phyloP scores from a whole-genome alignment of 306 rosid species.

The Bauhinia variegata region DNA sequence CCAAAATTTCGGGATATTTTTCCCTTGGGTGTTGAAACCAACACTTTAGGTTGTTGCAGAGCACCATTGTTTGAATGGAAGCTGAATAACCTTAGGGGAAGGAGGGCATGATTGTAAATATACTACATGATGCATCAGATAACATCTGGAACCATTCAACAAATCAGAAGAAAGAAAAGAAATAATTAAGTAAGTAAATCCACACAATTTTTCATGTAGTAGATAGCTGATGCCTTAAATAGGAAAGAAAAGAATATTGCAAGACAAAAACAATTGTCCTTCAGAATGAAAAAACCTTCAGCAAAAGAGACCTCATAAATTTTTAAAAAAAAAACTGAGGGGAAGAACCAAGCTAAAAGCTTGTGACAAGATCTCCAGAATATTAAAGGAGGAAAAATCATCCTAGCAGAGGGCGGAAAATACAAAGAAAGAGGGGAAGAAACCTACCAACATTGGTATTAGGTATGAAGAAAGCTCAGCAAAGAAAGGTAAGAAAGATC shows the following conservation, averaged over 20 bases:
- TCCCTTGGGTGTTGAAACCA: neutral
- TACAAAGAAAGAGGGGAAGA: constrained; percentile 16
- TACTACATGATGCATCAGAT: neutral
- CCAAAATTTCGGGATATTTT: neutral
- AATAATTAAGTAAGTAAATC: neutral
- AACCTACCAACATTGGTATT: constrained; percentile 97
- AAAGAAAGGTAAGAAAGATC: constrained; percentile 92
- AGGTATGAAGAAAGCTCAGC: constrained; percentile 86
- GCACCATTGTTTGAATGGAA: neutral
- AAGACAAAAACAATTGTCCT: no score
- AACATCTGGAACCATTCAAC: neutral
- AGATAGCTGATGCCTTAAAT: neutral
- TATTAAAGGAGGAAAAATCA: neutral
- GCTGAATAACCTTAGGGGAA: neutral
- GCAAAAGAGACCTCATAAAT: no score
- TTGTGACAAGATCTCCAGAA: neutral
- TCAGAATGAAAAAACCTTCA: no score
- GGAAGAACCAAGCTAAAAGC: neutral
- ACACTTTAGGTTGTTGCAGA: constrained; percentile 4
- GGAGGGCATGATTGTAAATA: neutral
- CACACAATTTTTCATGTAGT: neutral
- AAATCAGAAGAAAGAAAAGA: neutral
- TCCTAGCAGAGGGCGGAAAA: neutral
- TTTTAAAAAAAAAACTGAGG: neutral
- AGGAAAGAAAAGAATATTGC: neutral